phyloP scores from a whole-genome alignment of 1,139 yeast species.

The Saccharomycopsis phalli region DNA sequence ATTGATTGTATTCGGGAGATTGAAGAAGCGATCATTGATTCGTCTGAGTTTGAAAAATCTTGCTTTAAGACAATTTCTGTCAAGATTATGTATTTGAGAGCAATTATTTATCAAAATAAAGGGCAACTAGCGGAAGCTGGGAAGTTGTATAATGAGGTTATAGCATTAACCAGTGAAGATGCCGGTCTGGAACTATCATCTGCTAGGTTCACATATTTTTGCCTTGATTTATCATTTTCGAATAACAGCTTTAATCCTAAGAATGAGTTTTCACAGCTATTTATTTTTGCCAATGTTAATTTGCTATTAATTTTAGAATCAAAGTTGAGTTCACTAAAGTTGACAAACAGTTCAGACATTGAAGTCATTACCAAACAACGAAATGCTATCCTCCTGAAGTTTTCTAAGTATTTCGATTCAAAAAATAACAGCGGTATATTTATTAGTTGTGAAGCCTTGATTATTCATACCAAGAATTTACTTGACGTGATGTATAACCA shows the following conservation, averaged over 20 bases:
- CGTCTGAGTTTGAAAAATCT: slow-evolving; percentile 4
- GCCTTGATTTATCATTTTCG: slow-evolving; percentile 5
- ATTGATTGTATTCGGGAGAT: background rate
- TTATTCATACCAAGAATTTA: slow-evolving; percentile 6
- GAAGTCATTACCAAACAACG: slow-evolving; percentile 8
- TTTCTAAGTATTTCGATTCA: background rate
- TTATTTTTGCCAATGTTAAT: slow-evolving; percentile 11
- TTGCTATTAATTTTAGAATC: slow-evolving; percentile 15
- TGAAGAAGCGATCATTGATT: slow-evolving; percentile 4
- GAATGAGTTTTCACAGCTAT: slow-evolving; percentile 13
- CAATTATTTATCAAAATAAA: slow-evolving; percentile 12
- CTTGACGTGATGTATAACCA: slow-evolving; percentile 10
- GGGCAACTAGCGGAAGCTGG: slow-evolving; percentile 12
- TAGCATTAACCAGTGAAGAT: background rate
- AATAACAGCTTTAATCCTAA: background rate
- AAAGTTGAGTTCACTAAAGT: slow-evolving; percentile 3
- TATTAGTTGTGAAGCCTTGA: background rate
- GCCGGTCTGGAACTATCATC: background rate
- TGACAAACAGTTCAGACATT: background rate
- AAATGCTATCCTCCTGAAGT: slow-evolving; percentile 5
- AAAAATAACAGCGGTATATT: background rate
- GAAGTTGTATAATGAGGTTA: slow-evolving; percentile 5
- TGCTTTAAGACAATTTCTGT: slow-evolving; percentile 12
- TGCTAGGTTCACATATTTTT: slow-evolving; percentile 6
- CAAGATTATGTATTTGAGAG: slow-evolving; percentile 12